phyloP scores from a whole-genome alignment of 2,329 filamentous ascomycete genomes.

The Botrytis squamosa region DNA sequence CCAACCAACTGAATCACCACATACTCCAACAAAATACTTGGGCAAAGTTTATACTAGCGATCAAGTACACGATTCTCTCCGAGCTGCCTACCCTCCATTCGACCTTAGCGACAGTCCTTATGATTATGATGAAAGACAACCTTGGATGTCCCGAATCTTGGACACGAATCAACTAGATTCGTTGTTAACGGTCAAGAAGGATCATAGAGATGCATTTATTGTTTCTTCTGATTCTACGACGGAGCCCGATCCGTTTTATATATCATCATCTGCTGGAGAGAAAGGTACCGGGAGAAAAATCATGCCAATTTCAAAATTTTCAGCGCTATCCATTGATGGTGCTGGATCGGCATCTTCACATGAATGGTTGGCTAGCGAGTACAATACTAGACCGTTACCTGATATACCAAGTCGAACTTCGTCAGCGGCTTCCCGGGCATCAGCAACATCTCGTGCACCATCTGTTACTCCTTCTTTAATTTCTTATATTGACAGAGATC shows the following conservation, averaged over 20 bases:
- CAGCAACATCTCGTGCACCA: slow-evolving; percentile 22
- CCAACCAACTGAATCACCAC: background rate
- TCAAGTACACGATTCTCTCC: slow-evolving; percentile 18
- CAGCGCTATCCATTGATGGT: slow-evolving; percentile 7
- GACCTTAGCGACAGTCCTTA: background rate
- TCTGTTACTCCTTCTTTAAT: slow-evolving; percentile 28
- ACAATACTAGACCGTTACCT: slow-evolving; percentile 17
- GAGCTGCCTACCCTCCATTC: slow-evolving; percentile 6
- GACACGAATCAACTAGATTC: background rate
- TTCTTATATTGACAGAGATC: slow-evolving; percentile 25
- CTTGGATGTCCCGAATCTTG: background rate
- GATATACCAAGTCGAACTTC: slow-evolving; percentile 16
- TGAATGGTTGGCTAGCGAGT: slow-evolving; percentile 10
- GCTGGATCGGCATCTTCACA: background rate
- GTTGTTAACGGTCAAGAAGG: background rate
- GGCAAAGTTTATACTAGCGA: slow-evolving; percentile 21
- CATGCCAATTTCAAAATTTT: background rate
- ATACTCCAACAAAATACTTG: slow-evolving; percentile 18
- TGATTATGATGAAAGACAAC: background rate
- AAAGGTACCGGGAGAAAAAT: background rate
- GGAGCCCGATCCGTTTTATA: slow-evolving; percentile 12
- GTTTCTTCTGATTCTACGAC: background rate
- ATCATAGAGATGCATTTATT: slow-evolving; percentile 18
- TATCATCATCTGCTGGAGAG: background rate
- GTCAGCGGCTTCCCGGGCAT: slow-evolving; percentile 13